A percentile compares a stretch with the other conserved stretches of the same genome.
Conservation (phyloP, 352 stramenopile species). For the Aphanomyces cochlioides region DNA sequence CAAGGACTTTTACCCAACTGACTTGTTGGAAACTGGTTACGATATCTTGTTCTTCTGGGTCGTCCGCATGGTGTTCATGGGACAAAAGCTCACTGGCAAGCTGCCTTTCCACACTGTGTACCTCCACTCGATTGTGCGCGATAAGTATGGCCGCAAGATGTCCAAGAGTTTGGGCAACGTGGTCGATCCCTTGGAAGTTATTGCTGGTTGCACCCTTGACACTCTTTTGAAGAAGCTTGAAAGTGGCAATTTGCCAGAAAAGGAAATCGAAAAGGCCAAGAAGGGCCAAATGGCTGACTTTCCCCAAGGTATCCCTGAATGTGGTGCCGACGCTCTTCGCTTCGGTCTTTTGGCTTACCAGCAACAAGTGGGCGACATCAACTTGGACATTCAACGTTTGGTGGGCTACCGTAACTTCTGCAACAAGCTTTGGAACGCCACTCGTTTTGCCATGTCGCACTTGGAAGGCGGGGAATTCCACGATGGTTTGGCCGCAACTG, state of each 20-base stretch:
- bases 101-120: conserved; percentile 97
- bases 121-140: conserved; percentile 97
- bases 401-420: conserved; percentile 99
- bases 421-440: conserved; percentile 99
- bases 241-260: conserved; percentile 94
- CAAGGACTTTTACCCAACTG: conserved; percentile 93
- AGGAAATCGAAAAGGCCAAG: conserved; percentile 97
- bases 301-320: conserved; percentile 98
- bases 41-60: conserved; percentile 99
- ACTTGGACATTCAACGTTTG: conserved; percentile 99
- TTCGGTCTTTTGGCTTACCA: conserved; percentile 97
- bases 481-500: conserved; percentile 51
- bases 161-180: conserved; percentile 99
- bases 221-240: conserved; percentile 94
- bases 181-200: conserved; percentile 97
- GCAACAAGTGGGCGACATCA: conserved; percentile 95
- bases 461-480: conserved; percentile 74
- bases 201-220: conserved; percentile 93
- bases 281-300: conserved; percentile 97
- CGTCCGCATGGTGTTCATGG: conserved; percentile 95
- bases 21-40: conserved; percentile 98
- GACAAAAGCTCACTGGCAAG: conserved; percentile 95
- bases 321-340: conserved; percentile 96
- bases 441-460: conserved; percentile 97
- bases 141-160: conserved; percentile 99